Conservation (phyloP, 768 basidiomycete genomes). For the Rhodotorula babjevae region DNA sequence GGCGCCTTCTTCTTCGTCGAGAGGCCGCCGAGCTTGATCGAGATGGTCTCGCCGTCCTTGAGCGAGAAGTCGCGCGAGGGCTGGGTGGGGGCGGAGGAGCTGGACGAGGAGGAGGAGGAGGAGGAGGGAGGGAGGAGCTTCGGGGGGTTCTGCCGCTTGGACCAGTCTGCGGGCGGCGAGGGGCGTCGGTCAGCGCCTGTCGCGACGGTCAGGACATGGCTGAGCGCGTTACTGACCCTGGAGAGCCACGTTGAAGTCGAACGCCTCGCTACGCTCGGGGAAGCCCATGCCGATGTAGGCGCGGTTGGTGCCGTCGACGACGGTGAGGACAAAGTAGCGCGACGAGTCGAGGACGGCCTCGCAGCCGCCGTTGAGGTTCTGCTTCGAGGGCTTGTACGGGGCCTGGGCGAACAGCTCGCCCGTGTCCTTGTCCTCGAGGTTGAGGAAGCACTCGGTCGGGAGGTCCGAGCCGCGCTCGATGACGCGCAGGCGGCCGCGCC, state of each 20-base stretch:
- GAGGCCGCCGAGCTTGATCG: constrained; percentile 38
- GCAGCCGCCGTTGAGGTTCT: constrained; percentile 36
- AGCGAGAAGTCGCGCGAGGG: constrained; percentile 41
- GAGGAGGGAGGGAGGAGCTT: constrained; percentile 13
- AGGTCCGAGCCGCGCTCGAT: constrained; percentile 36
- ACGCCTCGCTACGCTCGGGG: constrained; percentile 41
- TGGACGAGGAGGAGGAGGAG: constrained; percentile 14
- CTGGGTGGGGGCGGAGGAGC: background rate
- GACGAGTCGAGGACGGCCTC: constrained; percentile 38
- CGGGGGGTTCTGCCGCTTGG: constrained; percentile 29
- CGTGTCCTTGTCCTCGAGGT: constrained; percentile 40
- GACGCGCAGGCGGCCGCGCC: constrained; percentile 39
- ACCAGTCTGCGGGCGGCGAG: constrained; percentile 22
- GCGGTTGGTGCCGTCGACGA: constrained; percentile 37
- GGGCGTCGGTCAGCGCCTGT: background rate
- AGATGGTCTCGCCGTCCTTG: constrained; percentile 43
- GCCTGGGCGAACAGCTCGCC: constrained; percentile 42
- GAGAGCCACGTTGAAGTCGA: constrained; percentile 44
- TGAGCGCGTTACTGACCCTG: constrained; percentile 19
- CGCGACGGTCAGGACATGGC: background rate
- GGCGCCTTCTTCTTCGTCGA: constrained; percentile 25
- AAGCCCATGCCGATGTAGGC: constrained; percentile 45
- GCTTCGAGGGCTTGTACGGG: constrained; percentile 35
- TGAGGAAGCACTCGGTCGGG: constrained; percentile 27
- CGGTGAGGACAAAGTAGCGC: constrained; percentile 42